Evolutionary conservation across 768 basidiomycete genomes (phyloP).

Genomic region (Hydnomerulius pinastri): DNA sequence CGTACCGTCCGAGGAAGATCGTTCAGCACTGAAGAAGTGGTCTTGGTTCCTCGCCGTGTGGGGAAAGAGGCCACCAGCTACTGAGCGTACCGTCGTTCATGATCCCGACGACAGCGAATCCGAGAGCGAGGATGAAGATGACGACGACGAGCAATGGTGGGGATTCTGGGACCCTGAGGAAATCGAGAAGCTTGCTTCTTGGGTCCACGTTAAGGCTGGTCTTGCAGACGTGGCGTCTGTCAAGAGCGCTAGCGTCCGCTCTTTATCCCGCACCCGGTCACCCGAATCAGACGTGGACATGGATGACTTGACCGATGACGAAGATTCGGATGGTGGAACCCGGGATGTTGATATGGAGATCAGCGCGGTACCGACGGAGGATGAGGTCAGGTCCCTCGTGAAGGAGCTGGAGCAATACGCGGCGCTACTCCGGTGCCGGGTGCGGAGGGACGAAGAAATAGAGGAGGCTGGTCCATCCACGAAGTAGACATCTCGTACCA

Average conservation of each 20-base stretch:
- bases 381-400: slow-evolving; percentile 48
- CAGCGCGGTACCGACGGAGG: slow-evolving; percentile 21
- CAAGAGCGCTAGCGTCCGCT: background rate
- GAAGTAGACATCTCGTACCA: slow-evolving; percentile 6
- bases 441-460: slow-evolving; percentile 32
- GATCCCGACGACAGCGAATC: slow-evolving; percentile 28
- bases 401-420: slow-evolving; percentile 61
- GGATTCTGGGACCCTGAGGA: slow-evolving; percentile 68
- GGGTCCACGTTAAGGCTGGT: slow-evolving; percentile 56
- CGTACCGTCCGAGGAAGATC: slow-evolving; percentile 47
- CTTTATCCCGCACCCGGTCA: background rate
- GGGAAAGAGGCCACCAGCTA: slow-evolving; percentile 51
- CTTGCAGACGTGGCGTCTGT: slow-evolving; percentile 31
- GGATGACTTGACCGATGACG: slow-evolving; percentile 15
- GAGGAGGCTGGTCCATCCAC: slow-evolving; percentile 3
- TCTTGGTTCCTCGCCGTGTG: slow-evolving; percentile 78
- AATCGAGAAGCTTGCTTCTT: slow-evolving; percentile 63
- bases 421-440: slow-evolving; percentile 59
- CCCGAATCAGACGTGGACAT: slow-evolving; percentile 20
- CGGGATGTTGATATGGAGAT: slow-evolving; percentile 4
- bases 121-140: slow-evolving; percentile 32
- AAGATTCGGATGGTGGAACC: slow-evolving; percentile 5
- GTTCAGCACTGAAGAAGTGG: slow-evolving; percentile 60
- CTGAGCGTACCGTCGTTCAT: slow-evolving; percentile 26
- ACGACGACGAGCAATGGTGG: slow-evolving; percentile 67